A percentile compares a stretch with the other conserved stretches of the same genome.
These are phyloP conservation scores for Gamsiella multidivaricata DNA, from an alignment of 192 early-diverging fungal species.

Conservation along the genomic window DNA sequence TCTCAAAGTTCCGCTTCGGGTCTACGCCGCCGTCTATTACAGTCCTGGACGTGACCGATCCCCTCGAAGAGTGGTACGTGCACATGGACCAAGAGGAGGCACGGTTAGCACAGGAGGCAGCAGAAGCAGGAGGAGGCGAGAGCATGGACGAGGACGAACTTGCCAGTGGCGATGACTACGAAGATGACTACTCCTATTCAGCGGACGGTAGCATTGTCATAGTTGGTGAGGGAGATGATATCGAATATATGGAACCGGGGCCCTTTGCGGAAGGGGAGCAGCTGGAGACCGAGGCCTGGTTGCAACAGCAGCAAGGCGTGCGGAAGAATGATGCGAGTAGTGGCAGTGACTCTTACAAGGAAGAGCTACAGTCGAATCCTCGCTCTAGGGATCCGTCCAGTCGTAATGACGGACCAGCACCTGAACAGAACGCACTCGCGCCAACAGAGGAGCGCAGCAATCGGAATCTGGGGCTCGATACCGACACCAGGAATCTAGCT, in stretches of 20 bases:
- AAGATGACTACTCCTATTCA: constrained; percentile 37
- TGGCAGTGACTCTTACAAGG: constrained; percentile 23
- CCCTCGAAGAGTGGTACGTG: constrained; percentile 80
- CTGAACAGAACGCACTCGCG: background rate
- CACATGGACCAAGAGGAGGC: constrained; percentile 63
- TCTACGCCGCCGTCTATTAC: constrained; percentile 73
- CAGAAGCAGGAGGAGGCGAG: constrained; percentile 49
- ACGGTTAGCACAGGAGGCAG: constrained; percentile 46
- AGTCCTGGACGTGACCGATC: constrained; percentile 78
- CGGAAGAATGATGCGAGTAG: constrained; percentile 3
- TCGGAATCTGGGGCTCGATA: constrained; percentile 13
- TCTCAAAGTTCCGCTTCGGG: constrained; percentile 76
- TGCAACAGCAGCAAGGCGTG: constrained; percentile 3
- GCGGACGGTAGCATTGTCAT: constrained; percentile 40
- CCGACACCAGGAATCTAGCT: background rate
- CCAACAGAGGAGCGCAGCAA: constrained; percentile 4
- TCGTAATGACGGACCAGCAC: constrained; percentile 4
- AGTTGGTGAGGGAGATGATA: constrained; percentile 51
- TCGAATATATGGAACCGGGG: constrained; percentile 26
- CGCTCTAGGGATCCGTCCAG: background rate
- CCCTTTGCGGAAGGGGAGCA: constrained; percentile 21
- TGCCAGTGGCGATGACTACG: constrained; percentile 26
- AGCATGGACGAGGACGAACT: constrained; percentile 40
- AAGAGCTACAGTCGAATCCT: background rate
- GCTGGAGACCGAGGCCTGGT: constrained; percentile 29